These are phyloP conservation scores for Blepharisma stoltei DNA, from an alignment of 73 alveolate species.

Conservation along the genomic window DNA sequence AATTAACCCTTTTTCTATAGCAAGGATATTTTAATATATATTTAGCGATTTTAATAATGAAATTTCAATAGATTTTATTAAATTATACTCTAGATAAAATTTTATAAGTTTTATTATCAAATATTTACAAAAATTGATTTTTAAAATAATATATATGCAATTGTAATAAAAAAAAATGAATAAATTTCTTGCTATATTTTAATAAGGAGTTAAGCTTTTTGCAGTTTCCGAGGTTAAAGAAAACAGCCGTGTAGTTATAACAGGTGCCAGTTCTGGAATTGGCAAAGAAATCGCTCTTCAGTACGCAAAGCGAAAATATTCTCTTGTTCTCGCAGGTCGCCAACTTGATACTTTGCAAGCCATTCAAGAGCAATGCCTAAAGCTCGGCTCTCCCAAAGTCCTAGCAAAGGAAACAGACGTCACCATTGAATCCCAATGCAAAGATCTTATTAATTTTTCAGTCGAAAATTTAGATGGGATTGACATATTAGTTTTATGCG, in stretches of 20 bases:
- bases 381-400: not conserved
- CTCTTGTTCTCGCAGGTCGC: conserved; percentile 30
- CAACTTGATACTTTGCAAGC: not conserved
- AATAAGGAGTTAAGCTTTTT: too few species aligned
- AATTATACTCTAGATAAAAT: too few species aligned
- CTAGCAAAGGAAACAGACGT: not conserved
- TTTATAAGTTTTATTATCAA: too few species aligned
- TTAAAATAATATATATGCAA: too few species aligned
- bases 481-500: conserved; percentile 53
- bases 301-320: conserved; percentile 58
- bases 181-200: too few species aligned
- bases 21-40: too few species aligned
- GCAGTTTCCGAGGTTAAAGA: not conserved
- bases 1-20: too few species aligned
- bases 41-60: too few species aligned
- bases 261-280: conserved; percentile 80
- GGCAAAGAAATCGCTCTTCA: conserved; percentile 69
- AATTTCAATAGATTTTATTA: too few species aligned
- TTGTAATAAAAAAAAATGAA: too few species aligned
- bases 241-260: conserved; percentile 43
- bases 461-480: conserved; percentile 38
- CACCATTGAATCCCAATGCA: not conserved
- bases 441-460: conserved; percentile 38
- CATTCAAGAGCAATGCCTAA: not conserved
- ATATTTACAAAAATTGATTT: too few species aligned